phyloP scores from a whole-genome alignment of 345 rosid species.

The Aegle marmelos region DNA sequence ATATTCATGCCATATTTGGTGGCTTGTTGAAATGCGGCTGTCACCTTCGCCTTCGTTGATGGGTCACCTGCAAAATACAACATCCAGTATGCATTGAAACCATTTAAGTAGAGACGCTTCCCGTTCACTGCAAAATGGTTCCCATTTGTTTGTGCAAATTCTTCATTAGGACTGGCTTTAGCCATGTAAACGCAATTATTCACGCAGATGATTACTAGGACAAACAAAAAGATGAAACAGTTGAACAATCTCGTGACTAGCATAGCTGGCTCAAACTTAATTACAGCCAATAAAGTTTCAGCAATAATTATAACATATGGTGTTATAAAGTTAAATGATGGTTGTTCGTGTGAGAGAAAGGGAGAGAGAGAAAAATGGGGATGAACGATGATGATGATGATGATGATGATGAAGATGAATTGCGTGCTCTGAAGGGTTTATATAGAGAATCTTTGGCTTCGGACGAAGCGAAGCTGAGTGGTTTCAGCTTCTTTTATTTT shows the following conservation, averaged over 20 bases:
- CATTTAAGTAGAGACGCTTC: slow-evolving; percentile 53
- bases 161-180: background rate
- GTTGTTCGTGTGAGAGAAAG: background rate
- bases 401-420: no score
- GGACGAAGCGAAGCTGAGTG: background rate
- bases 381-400: background rate
- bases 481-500: background rate
- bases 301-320: background rate
- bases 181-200: background rate
- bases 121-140: slow-evolving; percentile 39
- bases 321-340: background rate
- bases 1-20: slow-evolving; percentile 58
- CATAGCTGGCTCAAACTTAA: background rate
- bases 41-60: slow-evolving; percentile 51
- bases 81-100: slow-evolving; percentile 89
- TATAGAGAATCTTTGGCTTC: background rate
- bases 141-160: slow-evolving; percentile 42
- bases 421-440: background rate
- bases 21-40: slow-evolving; percentile 49
- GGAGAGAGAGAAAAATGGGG: no score
- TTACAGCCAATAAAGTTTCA: no score
- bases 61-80: slow-evolving; percentile 57
- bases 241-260: background rate
- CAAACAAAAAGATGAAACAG: background rate
- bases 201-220: background rate